A percentile compares a stretch with the other conserved stretches of the same genome.
Conservation (phyloP, 768 basidiomycete genomes). For the Boletus bicolor region DNA sequence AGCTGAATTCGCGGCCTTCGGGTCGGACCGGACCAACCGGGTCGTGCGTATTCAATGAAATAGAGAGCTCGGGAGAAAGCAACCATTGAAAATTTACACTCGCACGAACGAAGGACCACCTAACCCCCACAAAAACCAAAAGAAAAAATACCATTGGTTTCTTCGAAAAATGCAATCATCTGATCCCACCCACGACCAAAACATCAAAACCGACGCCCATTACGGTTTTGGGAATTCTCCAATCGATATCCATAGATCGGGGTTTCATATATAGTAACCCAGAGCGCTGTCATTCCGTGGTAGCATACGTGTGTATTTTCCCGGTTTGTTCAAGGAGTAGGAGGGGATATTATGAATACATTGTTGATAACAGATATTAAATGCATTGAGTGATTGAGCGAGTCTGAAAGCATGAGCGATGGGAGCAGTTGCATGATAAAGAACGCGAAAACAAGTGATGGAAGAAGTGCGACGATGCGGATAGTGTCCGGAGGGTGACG, state of each 20-base stretch:
- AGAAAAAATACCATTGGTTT: neutral
- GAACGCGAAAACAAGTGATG: constrained; percentile 3
- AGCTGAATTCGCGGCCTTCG: too few relatives aligned
- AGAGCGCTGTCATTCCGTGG: neutral
- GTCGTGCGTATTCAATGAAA: neutral
- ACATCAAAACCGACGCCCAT: neutral
- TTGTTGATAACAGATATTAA: constrained; percentile 17
- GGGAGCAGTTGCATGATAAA: constrained; percentile 7
- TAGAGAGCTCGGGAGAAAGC: neutral
- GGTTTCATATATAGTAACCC: neutral
- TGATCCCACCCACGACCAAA: neutral
- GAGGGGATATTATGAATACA: constrained; percentile 21
- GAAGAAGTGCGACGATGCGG: neutral
- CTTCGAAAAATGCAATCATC: neutral
- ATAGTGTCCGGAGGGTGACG: neutral
- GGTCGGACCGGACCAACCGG: too few relatives aligned
- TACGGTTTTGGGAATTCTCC: neutral
- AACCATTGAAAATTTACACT: too few relatives aligned
- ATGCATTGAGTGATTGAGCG: constrained; percentile 16
- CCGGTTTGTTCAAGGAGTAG: neutral
- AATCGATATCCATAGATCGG: neutral
- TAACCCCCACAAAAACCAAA: neutral
- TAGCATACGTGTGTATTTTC: constrained; percentile 13
- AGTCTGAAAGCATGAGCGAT: constrained; percentile 9
- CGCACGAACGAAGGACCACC: neutral